Base-by-base conservation (phyloP, 1,284 basidiomycete species). In the Boletus austroedulis region DNA sequence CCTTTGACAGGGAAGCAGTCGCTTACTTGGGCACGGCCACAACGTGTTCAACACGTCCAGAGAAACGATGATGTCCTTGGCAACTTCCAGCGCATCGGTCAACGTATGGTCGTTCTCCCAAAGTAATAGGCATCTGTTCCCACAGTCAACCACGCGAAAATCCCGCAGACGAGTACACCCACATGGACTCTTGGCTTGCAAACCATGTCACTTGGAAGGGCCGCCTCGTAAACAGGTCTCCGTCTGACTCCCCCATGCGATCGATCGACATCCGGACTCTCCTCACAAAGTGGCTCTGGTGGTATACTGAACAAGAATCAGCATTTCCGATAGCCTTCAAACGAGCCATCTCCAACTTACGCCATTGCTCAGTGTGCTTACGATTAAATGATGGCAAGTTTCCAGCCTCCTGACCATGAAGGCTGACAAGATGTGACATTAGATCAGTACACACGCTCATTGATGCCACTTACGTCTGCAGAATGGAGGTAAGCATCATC, bases 201-300 rank as follows among this genome's bases (percentile, higher is more conserved):
- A 89, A 89, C 89, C 89, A 91, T 48, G 81, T 79, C 53, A 85
- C 80, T 64, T 86, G 80, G 71, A 83, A 90, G 0, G 89, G 89
- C 0, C 86, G 81, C 28, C 85, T 77, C 17, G 83, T 80, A 45
- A 89, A 75, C 58, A 83, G 74, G 53, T 83, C 76, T 0, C 79
- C 82, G 24, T 80, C 76, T 1, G 76, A 69, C 49, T 81, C 76
- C 17, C 73, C 74, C 24, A 83, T 69, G 55, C 79, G 78, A 41
- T 78, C 75, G 21, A 87, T 77, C 28, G 82, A 76, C 44, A 73
- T 65, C 59, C 79, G 81, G 53, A 84, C 81, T 31, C 80, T 78
- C 62, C 78, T 76, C 40, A 87, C 78, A 29, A 89, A 80, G 57
- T 82, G 80, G 51, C 78, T 79, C 63, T 88, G 86, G 64, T 87